phyloP scores from a whole-genome alignment of 805 yeast genomes.

The Metschnikowia koreensis region DNA sequence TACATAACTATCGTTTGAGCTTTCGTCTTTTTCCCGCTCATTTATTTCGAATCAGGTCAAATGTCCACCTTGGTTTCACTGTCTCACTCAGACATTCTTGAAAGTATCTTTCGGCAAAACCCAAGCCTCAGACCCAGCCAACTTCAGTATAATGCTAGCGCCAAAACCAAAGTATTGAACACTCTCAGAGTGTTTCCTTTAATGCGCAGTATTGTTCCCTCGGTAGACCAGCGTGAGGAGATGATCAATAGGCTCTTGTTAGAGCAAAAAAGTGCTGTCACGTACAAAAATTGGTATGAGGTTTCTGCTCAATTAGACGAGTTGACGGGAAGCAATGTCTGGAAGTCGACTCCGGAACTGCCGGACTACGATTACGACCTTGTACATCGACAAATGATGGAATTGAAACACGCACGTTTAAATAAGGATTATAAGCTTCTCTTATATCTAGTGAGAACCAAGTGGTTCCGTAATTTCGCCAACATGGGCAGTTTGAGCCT shows the following conservation, averaged over 20 bases:
- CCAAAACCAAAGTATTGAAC: constrained; percentile 10
- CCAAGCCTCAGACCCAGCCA: constrained; percentile 13
- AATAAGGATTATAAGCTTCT: constrained; percentile 57
- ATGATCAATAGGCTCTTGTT: constrained; percentile 24
- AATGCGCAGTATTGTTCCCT: constrained; percentile 12
- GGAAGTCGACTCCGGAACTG: constrained; percentile 68
- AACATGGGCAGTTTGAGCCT: constrained; percentile 80
- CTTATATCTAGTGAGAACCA: constrained; percentile 74
- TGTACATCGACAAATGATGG: constrained; percentile 50
- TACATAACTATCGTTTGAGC: neutral
- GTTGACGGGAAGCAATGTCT: constrained; percentile 57
- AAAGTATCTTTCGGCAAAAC: constrained; percentile 14
- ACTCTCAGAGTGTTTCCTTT: constrained; percentile 15
- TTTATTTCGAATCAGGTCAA: too few relatives aligned
- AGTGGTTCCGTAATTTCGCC: constrained; percentile 82
- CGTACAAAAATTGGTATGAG: constrained; percentile 64
- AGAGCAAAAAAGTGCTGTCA: constrained; percentile 35
- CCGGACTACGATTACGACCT: constrained; percentile 71
- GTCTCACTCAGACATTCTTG: constrained; percentile 17
- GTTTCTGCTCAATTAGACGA: constrained; percentile 64
- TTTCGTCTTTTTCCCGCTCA: too few relatives aligned
- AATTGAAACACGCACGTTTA: constrained; percentile 58
- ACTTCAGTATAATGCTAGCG: constrained; percentile 8
- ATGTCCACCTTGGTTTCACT: constrained; percentile 8
- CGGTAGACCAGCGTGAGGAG: constrained; percentile 12